Conservation (phyloP, 129 eudicot genomes). For the Saposhnikovia divaricata region DNA sequence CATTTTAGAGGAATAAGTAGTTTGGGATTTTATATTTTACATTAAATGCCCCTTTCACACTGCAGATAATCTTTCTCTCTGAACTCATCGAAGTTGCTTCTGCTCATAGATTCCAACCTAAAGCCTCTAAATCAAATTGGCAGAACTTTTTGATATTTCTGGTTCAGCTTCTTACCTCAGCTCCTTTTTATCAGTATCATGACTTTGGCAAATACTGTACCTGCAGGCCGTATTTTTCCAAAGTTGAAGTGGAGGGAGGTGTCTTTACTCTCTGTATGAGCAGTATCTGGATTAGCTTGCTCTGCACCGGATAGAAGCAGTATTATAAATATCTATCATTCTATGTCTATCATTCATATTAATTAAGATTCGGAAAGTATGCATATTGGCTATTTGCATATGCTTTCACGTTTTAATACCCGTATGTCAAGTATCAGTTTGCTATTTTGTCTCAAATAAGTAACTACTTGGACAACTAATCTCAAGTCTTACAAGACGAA, state of each 20-base stretch:
- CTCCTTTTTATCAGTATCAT: neutral
- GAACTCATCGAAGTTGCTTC: neutral
- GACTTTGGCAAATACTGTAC: neutral
- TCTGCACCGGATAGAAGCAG: neutral
- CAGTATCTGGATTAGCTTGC: neutral
- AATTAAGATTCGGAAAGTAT: neutral
- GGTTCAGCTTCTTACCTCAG: neutral
- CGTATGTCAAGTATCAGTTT: neutral
- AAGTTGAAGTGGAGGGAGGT: neutral
- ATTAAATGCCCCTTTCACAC: neutral
- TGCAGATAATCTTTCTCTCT: too few relatives aligned
- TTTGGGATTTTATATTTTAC: neutral
- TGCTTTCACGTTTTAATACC: neutral
- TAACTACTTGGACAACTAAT: neutral
- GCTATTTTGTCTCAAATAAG: neutral
- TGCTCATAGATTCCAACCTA: neutral
- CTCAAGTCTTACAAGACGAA: neutral
- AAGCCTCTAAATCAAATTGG: neutral
- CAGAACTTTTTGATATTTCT: neutral
- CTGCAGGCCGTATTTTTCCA: too few relatives aligned
- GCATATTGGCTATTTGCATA: neutral
- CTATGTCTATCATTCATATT: neutral
- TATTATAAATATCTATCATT: neutral
- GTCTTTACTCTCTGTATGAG: neutral
- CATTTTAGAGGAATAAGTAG: neutral